Evolutionary conservation across 257 asterid species (phyloP), one percentile per base, ranked within the genome.

Genomic region (Orobanche coerulescens): DNA sequence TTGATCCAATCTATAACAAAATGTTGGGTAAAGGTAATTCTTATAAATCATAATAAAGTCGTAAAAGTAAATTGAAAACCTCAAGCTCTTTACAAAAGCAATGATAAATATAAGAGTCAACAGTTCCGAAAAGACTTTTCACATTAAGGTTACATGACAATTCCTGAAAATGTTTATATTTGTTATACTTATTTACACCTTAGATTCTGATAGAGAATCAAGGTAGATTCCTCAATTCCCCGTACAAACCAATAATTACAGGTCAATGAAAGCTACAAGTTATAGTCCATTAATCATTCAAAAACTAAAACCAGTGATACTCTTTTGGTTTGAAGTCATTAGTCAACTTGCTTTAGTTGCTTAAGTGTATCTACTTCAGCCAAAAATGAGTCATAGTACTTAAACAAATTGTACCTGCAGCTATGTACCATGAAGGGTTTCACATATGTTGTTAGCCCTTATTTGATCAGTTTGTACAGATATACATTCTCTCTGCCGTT

Each of bases 1-100:
- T 93, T 67, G 94, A 79, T 57, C 95, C 95, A 73, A 93, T 84
- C 99, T 93, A 48, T 70, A 72, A 42, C 15, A 75, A n/a, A 43
- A 42, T 63, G 40, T 61, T 33, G 20, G n/a, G 25, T 19, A 36
- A 58, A 67, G 15, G 40, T 19, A 37, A 52, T 37, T 48, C 14
- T 20, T 56, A 24, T 40, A 46, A 26, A n/a, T 43, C 64, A 36
- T 25, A 14, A 11, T 11, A 49, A 36, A 37, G 59, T 47, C 58
- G 28, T 20, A 64, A 11, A 71, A 49, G 37, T 57, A 19, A 42
- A 73, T 15, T 15, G 50, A 53, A 13, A 20, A 56, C 8, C 36
- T 30, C 7, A 30, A 30, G 36, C 7, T 30, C 36, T 30, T n/a
- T 30, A 7, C 26, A 51, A 40, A 25, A 8, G 48, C 52, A 14